phyloP scores from a whole-genome alignment of 495 filamentous ascomycete species.

The Hypoxylon rickii region DNA sequence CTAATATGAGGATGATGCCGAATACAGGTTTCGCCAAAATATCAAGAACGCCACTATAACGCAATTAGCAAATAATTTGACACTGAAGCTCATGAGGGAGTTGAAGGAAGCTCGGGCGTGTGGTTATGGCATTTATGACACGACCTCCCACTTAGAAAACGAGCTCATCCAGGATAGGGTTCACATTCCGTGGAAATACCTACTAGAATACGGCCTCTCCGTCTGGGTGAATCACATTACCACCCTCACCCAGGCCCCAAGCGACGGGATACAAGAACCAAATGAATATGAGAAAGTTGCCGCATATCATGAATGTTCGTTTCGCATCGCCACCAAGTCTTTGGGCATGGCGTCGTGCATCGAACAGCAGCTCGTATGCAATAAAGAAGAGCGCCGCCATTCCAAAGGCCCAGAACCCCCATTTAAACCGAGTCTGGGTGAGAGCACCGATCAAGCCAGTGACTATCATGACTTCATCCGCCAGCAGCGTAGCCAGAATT shows the following conservation, averaged over 20 bases:
- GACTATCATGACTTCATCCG: constrained; percentile 66
- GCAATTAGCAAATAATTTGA: no score
- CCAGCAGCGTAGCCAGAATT: constrained; percentile 63
- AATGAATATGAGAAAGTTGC: constrained; percentile 56
- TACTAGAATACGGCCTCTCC: constrained; percentile 73
- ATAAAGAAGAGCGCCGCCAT: constrained; percentile 63
- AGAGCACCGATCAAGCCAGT: constrained; percentile 67
- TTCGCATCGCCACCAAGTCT: constrained; percentile 54
- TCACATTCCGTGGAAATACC: no score
- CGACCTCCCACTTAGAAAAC: no score
- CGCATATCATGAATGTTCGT: constrained; percentile 56
- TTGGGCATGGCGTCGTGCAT: constrained; percentile 58
- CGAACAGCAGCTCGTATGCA: constrained; percentile 56
- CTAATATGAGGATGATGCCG: constrained; percentile 52
- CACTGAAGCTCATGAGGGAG: no score
- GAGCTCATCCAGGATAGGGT: no score
- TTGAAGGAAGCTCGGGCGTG: no score
- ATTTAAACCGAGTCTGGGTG: constrained; percentile 62
- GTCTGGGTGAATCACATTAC: constrained; percentile 67
- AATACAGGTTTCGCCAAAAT: constrained; percentile 63
- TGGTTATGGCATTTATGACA: no score
- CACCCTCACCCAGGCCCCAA: constrained; percentile 70
- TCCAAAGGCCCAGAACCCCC: constrained; percentile 70
- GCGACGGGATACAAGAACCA: constrained; percentile 73
- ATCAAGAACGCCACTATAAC: constrained; percentile 68